Base-by-base conservation (phyloP, 306 rosid genomes). In the Dalbergia cultrata region DNA sequence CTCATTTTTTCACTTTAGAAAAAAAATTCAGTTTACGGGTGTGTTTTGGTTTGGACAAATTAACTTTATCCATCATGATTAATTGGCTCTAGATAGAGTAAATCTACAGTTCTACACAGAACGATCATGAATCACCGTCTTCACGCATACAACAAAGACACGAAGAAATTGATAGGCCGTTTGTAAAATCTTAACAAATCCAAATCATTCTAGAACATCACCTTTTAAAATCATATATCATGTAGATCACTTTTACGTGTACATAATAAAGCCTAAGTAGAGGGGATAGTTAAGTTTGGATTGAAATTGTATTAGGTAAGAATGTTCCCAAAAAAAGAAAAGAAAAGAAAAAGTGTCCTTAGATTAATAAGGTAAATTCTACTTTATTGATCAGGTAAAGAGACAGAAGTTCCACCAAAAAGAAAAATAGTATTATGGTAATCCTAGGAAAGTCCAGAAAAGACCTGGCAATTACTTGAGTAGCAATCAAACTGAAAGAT, bases 391-490 rank as follows among this genome's bases (percentile, higher is more conserved):
- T 22, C 34, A 52, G 13, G 68, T 58, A 17, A 43, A 17, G 12
- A 72, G 9, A 31, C 37, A 37, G 9, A 19, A 68, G 70, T 82
- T 82, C 49, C 49, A 74, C 54, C 60, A 70, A 82, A 69, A 52
- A 39, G 45, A 44, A 78, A 72, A 71, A 62, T 67, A 53, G 67
- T 67, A 75, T 44, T 63, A 45, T 75, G 21, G 78, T 66, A 60
- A 26, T 63, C 65, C 81, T 22, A 61, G 56, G 13, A 44, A 33
- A 33, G 41, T 76, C 64, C 74, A 61, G 47, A 62, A 72, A 65
- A 66, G 73, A 83, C 59, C 45, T 76, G 37, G 52, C 76, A 72
- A 72, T 83, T 68, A 9, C 85, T 54, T 76, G 68, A 66, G 76
- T 50, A 72, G 70, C 53, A 80, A 67, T 77, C 49, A 57, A 73